A percentile compares a stretch with the other conserved stretches of the same genome.
These are phyloP conservation scores for Shiraia sp. DNA, from an alignment of 2,329 filamentous ascomycete genomes.

Conservation along the genomic window DNA sequence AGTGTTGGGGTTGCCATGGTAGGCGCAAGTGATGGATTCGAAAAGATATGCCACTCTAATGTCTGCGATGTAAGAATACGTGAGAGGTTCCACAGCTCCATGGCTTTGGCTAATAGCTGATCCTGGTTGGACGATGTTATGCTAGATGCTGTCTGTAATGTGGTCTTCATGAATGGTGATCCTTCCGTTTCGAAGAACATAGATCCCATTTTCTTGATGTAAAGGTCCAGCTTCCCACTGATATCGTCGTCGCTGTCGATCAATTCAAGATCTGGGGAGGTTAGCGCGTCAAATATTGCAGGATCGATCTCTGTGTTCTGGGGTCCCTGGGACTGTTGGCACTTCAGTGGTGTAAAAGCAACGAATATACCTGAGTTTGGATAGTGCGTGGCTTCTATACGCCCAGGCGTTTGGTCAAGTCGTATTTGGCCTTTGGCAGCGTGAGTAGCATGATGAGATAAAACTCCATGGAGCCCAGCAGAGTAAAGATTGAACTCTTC, in stretches of 20 bases:
- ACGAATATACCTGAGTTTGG: conserved; percentile 52
- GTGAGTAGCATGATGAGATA: conserved; percentile 57
- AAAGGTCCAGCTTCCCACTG: conserved; percentile 57
- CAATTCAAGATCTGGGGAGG: conserved; percentile 48
- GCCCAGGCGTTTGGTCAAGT: conserved; percentile 54
- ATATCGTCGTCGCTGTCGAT: conserved; percentile 58
- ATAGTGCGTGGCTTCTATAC: conserved; percentile 59
- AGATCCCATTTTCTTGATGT: conserved; percentile 55
- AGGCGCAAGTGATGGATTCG: conserved; percentile 48
- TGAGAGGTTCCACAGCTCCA: conserved; percentile 62
- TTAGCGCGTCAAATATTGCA: conserved; percentile 33
- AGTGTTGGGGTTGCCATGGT: conserved; percentile 39
- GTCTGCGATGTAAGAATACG: conserved; percentile 57
- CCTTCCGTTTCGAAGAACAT: conserved; percentile 55
- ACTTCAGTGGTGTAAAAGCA: conserved; percentile 52
- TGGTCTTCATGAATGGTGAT: conserved; percentile 57
- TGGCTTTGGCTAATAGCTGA: conserved; percentile 53
- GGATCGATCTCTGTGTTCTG: conserved; percentile 43
- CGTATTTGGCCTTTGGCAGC: conserved; percentile 54
- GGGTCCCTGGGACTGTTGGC: conserved; percentile 26
- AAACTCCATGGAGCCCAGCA: conserved; percentile 56
- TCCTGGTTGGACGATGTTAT: conserved; percentile 44
- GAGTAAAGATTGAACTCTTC: conserved; percentile 63
- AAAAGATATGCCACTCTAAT: conserved; percentile 54
- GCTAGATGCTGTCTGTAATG: conserved; percentile 44